These are phyloP conservation scores for Penicillium fuscoglaucum DNA, from an alignment of 2,329 filamentous ascomycete species.

Conservation along the genomic window DNA sequence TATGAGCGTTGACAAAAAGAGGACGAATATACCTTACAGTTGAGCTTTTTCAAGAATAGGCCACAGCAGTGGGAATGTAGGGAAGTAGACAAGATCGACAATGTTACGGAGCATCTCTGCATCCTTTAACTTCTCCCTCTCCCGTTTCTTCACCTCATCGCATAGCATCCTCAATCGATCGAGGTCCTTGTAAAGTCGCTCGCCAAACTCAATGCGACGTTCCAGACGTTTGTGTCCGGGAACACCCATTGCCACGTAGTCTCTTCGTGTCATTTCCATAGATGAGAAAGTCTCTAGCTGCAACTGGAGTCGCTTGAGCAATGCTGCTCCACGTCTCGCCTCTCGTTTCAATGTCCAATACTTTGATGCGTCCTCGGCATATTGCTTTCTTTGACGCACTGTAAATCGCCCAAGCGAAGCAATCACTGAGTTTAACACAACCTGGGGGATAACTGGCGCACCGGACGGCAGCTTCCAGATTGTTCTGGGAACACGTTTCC, in stretches of 20 bases:
- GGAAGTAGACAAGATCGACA: conserved; percentile 89
- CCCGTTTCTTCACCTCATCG: conserved; percentile 70
- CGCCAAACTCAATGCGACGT: conserved; percentile 84
- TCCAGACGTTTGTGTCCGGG: conserved; percentile 74
- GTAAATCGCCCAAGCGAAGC: conserved; percentile 78
- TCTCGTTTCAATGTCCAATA: conserved; percentile 99
- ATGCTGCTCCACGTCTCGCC: conserved; percentile 81
- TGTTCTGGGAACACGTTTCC: conserved; percentile 62
- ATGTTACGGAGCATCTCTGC: conserved; percentile 74
- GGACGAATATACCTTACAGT: conserved; percentile 60
- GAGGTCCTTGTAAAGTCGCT: conserved; percentile 65
- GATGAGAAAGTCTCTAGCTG: conserved; percentile 96
- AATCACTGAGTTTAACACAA: conserved; percentile 83
- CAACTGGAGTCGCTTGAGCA: conserved; percentile 88
- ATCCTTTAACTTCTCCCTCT: conserved; percentile 74
- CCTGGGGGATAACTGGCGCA: conserved; percentile 87
- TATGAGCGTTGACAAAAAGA: background rate
- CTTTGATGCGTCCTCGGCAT: conserved; percentile 86
- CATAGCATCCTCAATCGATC: conserved; percentile 71
- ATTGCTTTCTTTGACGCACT: conserved; percentile 86
- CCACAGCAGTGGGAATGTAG: conserved; percentile 72
- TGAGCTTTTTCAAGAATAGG: conserved; percentile 79
- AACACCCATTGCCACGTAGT: conserved; percentile 93
- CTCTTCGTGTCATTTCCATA: conserved; percentile 92
- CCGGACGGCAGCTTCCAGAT: conserved; percentile 93